Evolutionary conservation across 176 grass and related monocot genomes (phyloP), one percentile per base, ranked within the genome.

Genomic region (Rhynchospora breviuscula): DNA sequence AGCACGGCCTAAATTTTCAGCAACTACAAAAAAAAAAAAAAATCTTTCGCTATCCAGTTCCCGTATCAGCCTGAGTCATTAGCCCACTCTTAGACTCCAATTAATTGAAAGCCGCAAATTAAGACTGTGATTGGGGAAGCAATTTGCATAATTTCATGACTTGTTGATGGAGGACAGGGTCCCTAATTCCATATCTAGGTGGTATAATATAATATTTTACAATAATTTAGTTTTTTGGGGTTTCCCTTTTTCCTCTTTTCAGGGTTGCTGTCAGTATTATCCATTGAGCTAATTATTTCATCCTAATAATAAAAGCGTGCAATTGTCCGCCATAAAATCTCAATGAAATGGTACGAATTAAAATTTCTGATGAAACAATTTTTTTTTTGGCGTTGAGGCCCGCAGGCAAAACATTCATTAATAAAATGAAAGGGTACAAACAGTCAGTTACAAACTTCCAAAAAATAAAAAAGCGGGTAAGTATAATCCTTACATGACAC

Each of bases 101-200:
- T 65, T 48, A 52, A 49, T 49, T 66, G 59, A 82, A 82, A 82
- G 59, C 79, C 79, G 60, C 79, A 82, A 82, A 49, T 67, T 82
- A 23, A 63, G 79, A 65, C 19, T 2, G 10, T 47, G 4, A 66
- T 62, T 66, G 43, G 7, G 59, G 40, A 82, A 67, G 13, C 31
- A 43, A 82, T 64, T 62, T 65, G 59, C 79, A 4, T 64, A 26
- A 67, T 67, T 67, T 10, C 40, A 64, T 67, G 59, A 82, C 51
- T 18, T 22, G 21, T 0, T 52, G 46, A 67, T 65, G 59, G 46
- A 81, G 66, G 44, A 65, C 59, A 82, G 13, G 79, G 35, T 82
- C 79, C 79, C 21, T 82, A 61, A 66, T 65, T 82, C 60, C 56
- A 82, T 82, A 14, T 18, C 13, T 82, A 47, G 9, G 10, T 47